Percentiles rank a stretch among this genome's conserved stretches.
Conservation (phyloP, 192 early-diverging fungal genomes). For the Coemansia guatemalensis region DNA sequence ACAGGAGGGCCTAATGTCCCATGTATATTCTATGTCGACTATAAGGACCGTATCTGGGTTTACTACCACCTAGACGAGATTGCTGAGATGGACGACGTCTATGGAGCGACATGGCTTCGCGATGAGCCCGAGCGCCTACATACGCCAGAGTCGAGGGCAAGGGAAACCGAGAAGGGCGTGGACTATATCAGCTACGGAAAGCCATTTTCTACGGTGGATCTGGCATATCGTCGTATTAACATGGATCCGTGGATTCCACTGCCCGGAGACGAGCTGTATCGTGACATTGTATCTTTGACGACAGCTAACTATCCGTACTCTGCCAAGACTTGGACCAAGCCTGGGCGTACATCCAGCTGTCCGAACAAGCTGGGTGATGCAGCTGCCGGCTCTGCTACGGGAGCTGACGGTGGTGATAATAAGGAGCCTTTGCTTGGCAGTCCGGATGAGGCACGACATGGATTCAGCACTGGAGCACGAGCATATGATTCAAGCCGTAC, state of each 20-base stretch:
- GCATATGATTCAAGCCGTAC: conserved; percentile 6
- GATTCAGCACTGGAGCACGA: background rate
- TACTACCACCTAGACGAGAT: conserved; percentile 54
- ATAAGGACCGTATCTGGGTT: conserved; percentile 53
- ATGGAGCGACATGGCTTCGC: conserved; percentile 49
- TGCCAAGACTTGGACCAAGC: conserved; percentile 33
- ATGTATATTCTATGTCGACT: conserved; percentile 55
- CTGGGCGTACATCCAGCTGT: background rate
- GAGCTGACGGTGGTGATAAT: background rate
- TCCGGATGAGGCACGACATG: background rate
- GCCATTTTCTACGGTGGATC: conserved; percentile 47
- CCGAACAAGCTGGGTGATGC: conserved; percentile 6
- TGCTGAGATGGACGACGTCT: conserved; percentile 54
- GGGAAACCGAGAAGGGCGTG: conserved; percentile 14
- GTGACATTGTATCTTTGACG: conserved; percentile 11
- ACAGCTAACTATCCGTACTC: conserved; percentile 43
- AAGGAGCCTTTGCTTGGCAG: background rate
- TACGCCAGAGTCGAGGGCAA: conserved; percentile 17
- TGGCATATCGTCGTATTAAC: conserved; percentile 49
- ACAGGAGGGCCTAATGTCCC: conserved; percentile 54
- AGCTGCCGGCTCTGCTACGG: background rate
- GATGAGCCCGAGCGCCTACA: conserved; percentile 28
- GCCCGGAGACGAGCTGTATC: conserved; percentile 19
- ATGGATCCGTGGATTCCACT: conserved; percentile 50
- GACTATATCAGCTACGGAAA: conserved; percentile 34